A percentile compares a stretch with the other conserved stretches of the same genome.
Evolutionary conservation across 1,284 basidiomycete species (phyloP).

Genomic region (Malassezia slooffiae): DNA sequence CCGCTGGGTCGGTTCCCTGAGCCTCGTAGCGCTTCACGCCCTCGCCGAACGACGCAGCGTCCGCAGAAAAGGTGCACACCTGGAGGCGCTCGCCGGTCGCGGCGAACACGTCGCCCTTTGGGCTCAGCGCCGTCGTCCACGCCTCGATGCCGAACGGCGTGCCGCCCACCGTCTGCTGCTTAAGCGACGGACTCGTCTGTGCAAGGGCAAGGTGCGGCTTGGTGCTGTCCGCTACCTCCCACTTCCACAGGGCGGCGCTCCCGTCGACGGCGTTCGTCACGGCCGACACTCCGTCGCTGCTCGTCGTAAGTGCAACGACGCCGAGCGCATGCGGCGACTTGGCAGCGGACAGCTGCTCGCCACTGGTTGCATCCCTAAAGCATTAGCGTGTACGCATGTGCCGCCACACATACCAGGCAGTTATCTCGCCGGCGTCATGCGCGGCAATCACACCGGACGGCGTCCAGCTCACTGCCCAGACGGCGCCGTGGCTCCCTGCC

Average conservation of each 20-base stretch:
- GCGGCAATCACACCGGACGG: neutral
- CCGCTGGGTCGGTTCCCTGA: neutral
- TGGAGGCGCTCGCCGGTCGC: slow-evolving; percentile 1
- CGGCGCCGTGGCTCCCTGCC: no score
- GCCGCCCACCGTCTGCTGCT: neutral
- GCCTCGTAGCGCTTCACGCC: neutral
- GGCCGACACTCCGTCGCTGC: neutral
- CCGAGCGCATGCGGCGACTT: slow-evolving; percentile 3
- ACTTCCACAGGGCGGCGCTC: slow-evolving; percentile 6
- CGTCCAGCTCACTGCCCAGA: slow-evolving; percentile 7
- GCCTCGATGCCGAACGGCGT: neutral
- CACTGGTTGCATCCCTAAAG: no score
- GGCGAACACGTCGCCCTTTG: slow-evolving; percentile 1
- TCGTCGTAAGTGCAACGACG: slow-evolving; percentile 1
- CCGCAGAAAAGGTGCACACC: slow-evolving; percentile 3
- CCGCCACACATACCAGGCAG: no score
- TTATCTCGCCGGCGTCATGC: no score
- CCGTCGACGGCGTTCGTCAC: slow-evolving; percentile 13
- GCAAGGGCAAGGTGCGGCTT: neutral
- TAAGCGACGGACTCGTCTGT: neutral
- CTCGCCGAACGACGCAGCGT: slow-evolving; percentile 7
- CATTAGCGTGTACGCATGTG: no score
- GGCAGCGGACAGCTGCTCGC: no score
- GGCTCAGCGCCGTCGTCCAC: slow-evolving; percentile 9
- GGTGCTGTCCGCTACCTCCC: neutral